Percentiles rank a stretch among this genome's conserved stretches.
Conservation (phyloP, 306 rosid genomes). For the Ochetophila trinervis region DNA sequence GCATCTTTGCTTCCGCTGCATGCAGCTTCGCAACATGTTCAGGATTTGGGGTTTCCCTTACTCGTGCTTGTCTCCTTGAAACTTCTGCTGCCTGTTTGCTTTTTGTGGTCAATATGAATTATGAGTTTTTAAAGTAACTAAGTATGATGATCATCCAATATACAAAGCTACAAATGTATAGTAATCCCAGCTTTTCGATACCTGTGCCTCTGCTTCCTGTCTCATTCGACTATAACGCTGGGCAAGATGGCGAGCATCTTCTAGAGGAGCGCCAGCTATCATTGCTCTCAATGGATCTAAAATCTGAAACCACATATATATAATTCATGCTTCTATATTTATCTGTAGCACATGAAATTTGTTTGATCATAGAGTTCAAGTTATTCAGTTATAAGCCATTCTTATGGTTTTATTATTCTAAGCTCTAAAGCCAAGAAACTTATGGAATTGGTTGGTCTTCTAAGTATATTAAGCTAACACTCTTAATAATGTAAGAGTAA, state of each 20-base stretch:
- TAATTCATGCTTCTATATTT: conserved; percentile 22
- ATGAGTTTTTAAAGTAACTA: conserved; percentile 14
- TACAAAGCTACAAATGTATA: conserved; percentile 3
- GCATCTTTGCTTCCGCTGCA: conserved; percentile 86
- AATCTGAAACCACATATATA: conserved; percentile 46
- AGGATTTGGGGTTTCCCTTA: conserved; percentile 66
- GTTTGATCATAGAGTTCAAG: background rate
- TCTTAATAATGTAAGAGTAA: too few relatives aligned
- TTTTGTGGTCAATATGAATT: conserved; percentile 31
- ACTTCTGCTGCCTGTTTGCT: conserved; percentile 65
- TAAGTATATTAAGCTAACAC: too few relatives aligned
- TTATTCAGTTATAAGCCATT: background rate
- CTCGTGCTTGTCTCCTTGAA: conserved; percentile 73
- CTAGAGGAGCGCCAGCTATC: conserved; percentile 78
- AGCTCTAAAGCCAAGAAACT: too few relatives aligned
- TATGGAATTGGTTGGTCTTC: too few relatives aligned
- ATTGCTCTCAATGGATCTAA: conserved; percentile 96
- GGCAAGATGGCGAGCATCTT: conserved; percentile 99
- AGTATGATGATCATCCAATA: conserved; percentile 5
- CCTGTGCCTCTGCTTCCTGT: conserved; percentile 90
- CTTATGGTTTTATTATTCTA: conserved; percentile 1
- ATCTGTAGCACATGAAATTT: background rate
- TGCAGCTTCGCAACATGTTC: conserved; percentile 89
- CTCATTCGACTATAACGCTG: conserved; percentile 97
- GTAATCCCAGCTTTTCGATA: conserved; percentile 18